phyloP scores from a whole-genome alignment of 1,284 basidiomycete genomes.

The Meira nashicola region DNA sequence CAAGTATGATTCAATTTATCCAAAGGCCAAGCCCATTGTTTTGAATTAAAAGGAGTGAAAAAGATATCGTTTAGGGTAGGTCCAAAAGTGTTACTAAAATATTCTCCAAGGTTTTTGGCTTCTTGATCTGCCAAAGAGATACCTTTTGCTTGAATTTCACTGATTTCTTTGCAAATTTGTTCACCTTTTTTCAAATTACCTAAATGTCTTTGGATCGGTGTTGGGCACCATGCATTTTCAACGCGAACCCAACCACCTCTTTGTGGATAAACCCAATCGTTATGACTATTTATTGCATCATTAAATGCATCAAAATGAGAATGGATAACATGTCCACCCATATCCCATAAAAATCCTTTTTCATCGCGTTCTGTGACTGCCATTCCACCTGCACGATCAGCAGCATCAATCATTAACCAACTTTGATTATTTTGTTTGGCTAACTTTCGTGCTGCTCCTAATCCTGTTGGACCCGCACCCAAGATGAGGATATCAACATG shows the following conservation, averaged over 20 bases:
- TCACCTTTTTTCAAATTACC: slow-evolving; percentile 1
- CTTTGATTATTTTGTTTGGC: too few relatives aligned
- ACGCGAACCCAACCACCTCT: slow-evolving; percentile 8
- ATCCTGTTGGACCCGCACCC: slow-evolving; percentile 6
- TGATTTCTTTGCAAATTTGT: slow-evolving; percentile 4
- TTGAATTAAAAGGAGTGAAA: slow-evolving; percentile 7
- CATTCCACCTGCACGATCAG: slow-evolving; percentile 8
- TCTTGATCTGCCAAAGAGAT: not conserved
- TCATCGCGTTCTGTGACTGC: slow-evolving; percentile 8
- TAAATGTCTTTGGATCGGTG: slow-evolving; percentile 1
- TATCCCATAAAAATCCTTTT: slow-evolving; percentile 11
- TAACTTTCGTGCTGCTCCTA: slow-evolving; percentile 4
- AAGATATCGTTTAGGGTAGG: not conserved
- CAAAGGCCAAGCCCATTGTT: slow-evolving; percentile 10
- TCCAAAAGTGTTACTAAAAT: slow-evolving; percentile 3
- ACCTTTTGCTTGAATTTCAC: not conserved
- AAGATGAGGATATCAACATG: slow-evolving; percentile 3
- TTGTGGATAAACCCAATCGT: slow-evolving; percentile 4
- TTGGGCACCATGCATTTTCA: slow-evolving; percentile 7
- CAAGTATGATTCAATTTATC: slow-evolving; percentile 3
- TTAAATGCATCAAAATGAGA: slow-evolving; percentile 6
- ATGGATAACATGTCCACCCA: slow-evolving; percentile 11
- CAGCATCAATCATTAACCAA: slow-evolving; percentile 6
- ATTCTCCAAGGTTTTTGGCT: slow-evolving; percentile 1
- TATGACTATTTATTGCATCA: not conserved